Evolutionary conservation across 2,329 filamentous ascomycete genomes (phyloP).

Genomic region (Botrytis fragariae): DNA sequence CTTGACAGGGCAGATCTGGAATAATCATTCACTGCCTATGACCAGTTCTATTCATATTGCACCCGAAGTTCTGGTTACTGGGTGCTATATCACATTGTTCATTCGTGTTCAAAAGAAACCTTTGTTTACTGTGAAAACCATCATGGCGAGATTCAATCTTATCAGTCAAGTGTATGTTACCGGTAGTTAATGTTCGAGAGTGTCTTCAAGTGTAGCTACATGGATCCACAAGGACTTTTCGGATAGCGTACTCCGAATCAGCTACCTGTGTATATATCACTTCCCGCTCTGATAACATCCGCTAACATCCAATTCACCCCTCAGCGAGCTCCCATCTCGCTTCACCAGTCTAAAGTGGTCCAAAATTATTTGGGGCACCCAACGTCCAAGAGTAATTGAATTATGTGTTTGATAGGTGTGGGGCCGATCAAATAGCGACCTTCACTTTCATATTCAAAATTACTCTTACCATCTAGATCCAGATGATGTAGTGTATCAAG

Average conservation of each 20-base stretch:
- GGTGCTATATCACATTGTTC: not conserved
- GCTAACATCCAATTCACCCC: not conserved
- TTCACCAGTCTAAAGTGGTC: no score
- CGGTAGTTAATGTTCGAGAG: not conserved
- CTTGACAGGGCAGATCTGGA: not conserved
- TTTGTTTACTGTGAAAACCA: not conserved
- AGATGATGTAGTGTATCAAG: not conserved
- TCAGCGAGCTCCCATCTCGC: not conserved
- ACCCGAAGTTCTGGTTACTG: not conserved
- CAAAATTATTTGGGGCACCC: not conserved
- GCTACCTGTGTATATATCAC: not conserved
- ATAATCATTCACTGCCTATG: not conserved
- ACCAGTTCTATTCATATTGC: not conserved
- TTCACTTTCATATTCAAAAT: not conserved
- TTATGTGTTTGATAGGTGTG: not conserved
- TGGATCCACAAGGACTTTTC: not conserved
- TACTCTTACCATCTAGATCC: not conserved
- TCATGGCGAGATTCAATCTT: not conserved
- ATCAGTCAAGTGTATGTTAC: not conserved
- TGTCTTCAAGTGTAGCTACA: conserved; percentile 9
- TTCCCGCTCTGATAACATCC: not conserved
- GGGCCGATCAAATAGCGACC: not conserved
- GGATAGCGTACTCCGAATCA: not conserved
- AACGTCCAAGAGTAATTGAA: not conserved
- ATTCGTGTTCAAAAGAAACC: no score